Evolutionary conservation across 2,329 filamentous ascomycete species (phyloP), one percentile per base, ranked within the genome.

Genomic region (Colletotrichum kahawae): DNA sequence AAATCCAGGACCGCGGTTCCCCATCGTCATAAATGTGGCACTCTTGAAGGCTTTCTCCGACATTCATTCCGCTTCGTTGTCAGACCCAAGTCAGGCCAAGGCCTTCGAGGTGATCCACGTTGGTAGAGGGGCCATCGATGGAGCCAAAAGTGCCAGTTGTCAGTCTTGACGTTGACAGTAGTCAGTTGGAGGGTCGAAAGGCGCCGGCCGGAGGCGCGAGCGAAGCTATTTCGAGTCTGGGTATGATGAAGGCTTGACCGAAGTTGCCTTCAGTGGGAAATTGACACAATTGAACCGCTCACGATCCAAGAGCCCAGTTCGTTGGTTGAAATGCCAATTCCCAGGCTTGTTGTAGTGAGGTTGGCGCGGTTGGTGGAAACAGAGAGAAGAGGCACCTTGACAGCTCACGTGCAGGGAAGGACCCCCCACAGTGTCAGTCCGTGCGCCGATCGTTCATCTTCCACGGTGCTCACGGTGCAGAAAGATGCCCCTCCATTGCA

Each of bases 401-500:
- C 51, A 67, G 48, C 65, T 67, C 65, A 67, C 65, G 65, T 67
- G 65, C 48, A 67, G 14, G 33, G 16, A 27, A 24, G 12, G 56
- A 31, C 16, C 56, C 48, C 48, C 36, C 65, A 59, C 65, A 67
- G 51, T 36, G 64, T 67, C 38, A 31, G 21, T 16, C 33, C 54
- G 54, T 67, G 67, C 29, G 38, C 12, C 18, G 67, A 62, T 69
- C 43, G 43, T 21, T 51, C n/a, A 6, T 13, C 43, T 21, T 29
- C 31, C 56, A 21, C 31, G 36, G 43, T 62, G 5, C 43, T 69
- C 56, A 69, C 67, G 57, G 67, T 62, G 24, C 62, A 65, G 56
- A 27, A 24, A 62, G 67, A 14, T 69, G 67, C 67, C 67, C 67
- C 67, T 72, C 69, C 72, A 72, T 67, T 69, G 38, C n/a, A 69